Percentiles rank a stretch among this genome's conserved stretches.
These are phyloP conservation scores for Rubia tinctorum DNA, from an alignment of 305 asterid genomes.

Conservation along the genomic window DNA sequence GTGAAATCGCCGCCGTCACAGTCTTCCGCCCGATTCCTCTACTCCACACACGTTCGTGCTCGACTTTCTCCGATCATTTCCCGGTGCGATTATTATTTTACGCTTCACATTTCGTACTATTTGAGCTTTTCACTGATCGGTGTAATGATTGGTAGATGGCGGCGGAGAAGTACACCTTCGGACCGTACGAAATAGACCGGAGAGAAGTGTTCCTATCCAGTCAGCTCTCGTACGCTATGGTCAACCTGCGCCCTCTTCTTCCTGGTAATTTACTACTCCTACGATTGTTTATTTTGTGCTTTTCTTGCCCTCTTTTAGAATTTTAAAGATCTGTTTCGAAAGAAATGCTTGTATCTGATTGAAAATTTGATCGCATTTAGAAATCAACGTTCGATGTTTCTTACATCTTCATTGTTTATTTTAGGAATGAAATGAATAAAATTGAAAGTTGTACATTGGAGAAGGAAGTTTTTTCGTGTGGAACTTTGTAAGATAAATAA, in stretches of 20 bases:
- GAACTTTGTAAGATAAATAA: background rate
- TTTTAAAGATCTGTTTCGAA: background rate
- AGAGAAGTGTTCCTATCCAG: constrained; percentile 73
- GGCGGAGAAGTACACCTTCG: constrained; percentile 49
- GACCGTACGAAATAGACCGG: constrained; percentile 62
- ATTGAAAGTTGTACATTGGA: background rate
- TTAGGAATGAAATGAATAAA: background rate
- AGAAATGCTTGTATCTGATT: background rate
- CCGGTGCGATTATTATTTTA: constrained; percentile 1
- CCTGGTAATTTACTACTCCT: constrained; percentile 50
- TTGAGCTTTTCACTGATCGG: background rate
- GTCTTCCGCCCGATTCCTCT: background rate
- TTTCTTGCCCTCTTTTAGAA: background rate
- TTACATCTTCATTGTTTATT: no score
- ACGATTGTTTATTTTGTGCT: background rate
- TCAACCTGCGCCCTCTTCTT: constrained; percentile 76
- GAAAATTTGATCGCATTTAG: background rate
- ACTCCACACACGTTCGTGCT: constrained; percentile 2
- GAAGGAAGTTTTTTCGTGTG: background rate
- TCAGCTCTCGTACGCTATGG: constrained; percentile 66
- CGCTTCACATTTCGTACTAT: background rate
- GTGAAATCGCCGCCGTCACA: background rate
- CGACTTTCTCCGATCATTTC: background rate
- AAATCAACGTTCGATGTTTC: background rate
- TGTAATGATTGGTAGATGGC: constrained; percentile 48